Evolutionary conservation across 2,329 filamentous ascomycete species (phyloP).

Genomic region (Arthroderma sp.): DNA sequence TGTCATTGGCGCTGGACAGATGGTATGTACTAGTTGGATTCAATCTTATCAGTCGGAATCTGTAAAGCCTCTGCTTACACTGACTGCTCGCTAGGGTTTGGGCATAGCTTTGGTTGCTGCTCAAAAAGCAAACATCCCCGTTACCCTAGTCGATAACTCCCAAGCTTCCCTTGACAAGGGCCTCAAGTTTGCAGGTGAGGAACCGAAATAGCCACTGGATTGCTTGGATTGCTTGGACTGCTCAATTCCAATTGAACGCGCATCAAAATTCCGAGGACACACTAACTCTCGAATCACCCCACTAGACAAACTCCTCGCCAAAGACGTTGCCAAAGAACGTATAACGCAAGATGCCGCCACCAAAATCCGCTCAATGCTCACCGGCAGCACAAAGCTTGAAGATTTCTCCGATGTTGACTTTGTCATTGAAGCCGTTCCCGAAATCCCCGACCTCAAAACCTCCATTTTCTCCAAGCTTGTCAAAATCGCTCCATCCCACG

Average conservation of each 20-base stretch:
- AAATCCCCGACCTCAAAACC: conserved; percentile 76
- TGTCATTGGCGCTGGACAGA: conserved; percentile 89
- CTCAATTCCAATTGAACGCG: neutral
- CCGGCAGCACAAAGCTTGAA: conserved; percentile 58
- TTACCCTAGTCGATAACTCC: conserved; percentile 73
- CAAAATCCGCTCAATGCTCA: conserved; percentile 55
- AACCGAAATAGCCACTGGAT: neutral
- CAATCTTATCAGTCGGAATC: too few relatives aligned
- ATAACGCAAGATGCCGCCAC: conserved; percentile 73
- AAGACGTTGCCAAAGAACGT: conserved; percentile 78
- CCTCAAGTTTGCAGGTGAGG: conserved; percentile 68
- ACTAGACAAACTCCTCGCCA: conserved; percentile 77
- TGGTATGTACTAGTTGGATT: conserved; percentile 43
- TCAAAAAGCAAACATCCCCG: conserved; percentile 67
- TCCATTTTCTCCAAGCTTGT: conserved; percentile 77
- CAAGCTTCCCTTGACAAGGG: conserved; percentile 80
- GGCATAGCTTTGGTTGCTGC: conserved; percentile 93
- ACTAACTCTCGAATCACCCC: neutral
- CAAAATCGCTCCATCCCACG: conserved; percentile 65
- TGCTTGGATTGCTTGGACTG: neutral
- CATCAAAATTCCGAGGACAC: too few relatives aligned
- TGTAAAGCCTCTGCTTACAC: neutral
- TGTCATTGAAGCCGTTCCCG: conserved; percentile 92
- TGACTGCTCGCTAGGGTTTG: conserved; percentile 50
- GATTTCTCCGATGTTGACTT: conserved; percentile 78